phyloP scores from a whole-genome alignment of 192 early-diverging fungal genomes.

The Backusella westeae region DNA sequence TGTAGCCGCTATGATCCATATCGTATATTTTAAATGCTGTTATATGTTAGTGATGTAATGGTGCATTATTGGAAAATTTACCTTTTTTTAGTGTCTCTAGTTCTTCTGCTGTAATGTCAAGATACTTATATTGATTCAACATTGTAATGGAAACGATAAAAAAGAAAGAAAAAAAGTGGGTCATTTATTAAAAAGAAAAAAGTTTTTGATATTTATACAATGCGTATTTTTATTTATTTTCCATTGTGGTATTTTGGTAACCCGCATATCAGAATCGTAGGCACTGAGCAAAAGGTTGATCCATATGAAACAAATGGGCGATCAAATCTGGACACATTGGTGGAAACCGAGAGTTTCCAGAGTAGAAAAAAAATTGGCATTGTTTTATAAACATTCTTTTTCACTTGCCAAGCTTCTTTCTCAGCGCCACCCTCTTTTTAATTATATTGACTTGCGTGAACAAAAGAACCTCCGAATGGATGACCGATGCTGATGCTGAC shows the following conservation, averaged over 20 bases:
- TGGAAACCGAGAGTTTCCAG: neutral
- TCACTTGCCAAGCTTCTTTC: no score
- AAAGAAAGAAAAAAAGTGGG: neutral
- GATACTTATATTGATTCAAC: neutral
- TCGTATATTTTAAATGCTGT: conserved; percentile 18
- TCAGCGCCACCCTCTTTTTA: no score
- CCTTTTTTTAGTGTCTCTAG: conserved; percentile 10
- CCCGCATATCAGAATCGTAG: no score
- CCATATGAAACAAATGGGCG: neutral
- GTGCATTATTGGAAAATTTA: neutral
- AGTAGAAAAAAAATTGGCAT: no score
- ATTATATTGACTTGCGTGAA: neutral
- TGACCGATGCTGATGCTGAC: conserved; percentile 14
- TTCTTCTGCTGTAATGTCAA: conserved; percentile 4
- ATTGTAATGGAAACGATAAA: neutral
- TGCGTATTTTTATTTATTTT: no score
- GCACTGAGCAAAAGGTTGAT: neutral
- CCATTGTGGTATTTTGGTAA: neutral
- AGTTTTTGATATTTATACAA: neutral
- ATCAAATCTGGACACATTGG: neutral
- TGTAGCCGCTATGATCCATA: neutral
- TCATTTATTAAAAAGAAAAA: neutral
- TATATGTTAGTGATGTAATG: neutral
- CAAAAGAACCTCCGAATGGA: conserved; percentile 14
- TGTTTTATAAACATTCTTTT: neutral